phyloP scores from a whole-genome alignment of 2,329 filamentous ascomycete species.

The Verticillium alfalfae region DNA sequence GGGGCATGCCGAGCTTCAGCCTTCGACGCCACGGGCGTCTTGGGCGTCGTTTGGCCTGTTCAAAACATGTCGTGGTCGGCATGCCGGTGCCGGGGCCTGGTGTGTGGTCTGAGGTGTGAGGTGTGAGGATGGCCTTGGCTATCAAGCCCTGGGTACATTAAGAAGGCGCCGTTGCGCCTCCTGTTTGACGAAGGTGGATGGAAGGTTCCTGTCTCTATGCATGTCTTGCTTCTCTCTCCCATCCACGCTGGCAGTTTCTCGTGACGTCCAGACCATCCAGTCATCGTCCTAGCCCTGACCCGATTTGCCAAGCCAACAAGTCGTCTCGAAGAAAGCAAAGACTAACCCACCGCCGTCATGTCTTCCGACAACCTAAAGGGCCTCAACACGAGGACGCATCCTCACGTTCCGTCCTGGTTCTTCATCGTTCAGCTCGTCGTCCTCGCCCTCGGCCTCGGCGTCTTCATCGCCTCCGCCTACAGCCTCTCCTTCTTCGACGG shows the following conservation, averaged over 20 bases:
- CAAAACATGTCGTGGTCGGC: not conserved
- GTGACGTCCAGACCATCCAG: not conserved
- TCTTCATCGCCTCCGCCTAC: conserved; percentile 34
- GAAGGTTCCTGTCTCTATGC: no score
- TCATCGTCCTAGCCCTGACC: not conserved
- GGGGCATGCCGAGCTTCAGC: not conserved
- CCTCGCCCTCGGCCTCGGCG: conserved; percentile 30
- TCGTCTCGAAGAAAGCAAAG: not conserved
- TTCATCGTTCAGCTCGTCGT: conserved; percentile 30
- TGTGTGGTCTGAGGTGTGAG: not conserved
- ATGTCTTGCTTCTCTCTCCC: no score
- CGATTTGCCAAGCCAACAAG: not conserved
- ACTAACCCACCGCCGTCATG: not conserved
- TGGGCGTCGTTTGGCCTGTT: not conserved
- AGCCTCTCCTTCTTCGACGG: conserved; percentile 12
- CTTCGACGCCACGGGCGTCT: not conserved
- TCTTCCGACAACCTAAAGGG: conserved; percentile 13
- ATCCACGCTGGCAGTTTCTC: no score
- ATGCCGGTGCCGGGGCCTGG: not conserved
- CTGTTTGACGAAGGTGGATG: no score
- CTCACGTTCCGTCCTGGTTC: conserved; percentile 27
- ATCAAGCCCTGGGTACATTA: no score
- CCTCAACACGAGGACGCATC: conserved; percentile 29
- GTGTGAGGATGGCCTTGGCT: not conserved
- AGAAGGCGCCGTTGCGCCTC: no score